Conservation (phyloP, 1,139 yeast species). For the Debaryomyces fabryi region DNA sequence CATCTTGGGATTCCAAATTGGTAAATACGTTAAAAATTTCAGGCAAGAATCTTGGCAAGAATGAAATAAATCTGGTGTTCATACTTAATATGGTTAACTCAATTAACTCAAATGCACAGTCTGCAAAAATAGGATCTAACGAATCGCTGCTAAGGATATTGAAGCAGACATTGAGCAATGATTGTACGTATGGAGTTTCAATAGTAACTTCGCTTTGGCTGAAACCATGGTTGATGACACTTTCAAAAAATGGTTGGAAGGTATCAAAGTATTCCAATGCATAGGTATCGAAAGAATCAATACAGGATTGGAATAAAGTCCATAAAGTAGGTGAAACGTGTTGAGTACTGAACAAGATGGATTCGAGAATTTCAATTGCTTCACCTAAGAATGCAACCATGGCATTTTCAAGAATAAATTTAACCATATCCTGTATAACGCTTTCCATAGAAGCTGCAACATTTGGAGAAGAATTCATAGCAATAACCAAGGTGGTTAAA, state of each 20-base stretch:
- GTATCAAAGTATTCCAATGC: slow-evolving; percentile 55
- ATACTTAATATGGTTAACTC: slow-evolving; percentile 45
- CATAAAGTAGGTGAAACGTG: slow-evolving; percentile 50
- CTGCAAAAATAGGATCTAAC: slow-evolving; percentile 47
- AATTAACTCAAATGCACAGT: slow-evolving; percentile 42
- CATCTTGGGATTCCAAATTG: slow-evolving; percentile 39
- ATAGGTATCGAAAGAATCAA: slow-evolving; percentile 54
- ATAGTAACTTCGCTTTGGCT: slow-evolving; percentile 33
- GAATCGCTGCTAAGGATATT: slow-evolving; percentile 36
- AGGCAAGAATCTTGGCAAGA: slow-evolving; percentile 39
- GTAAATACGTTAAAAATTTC: slow-evolving; percentile 42
- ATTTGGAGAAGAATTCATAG: slow-evolving; percentile 52
- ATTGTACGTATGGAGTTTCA: slow-evolving; percentile 43
- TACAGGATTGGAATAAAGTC: slow-evolving; percentile 45
- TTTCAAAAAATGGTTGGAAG: slow-evolving; percentile 53
- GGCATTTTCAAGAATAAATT: slow-evolving; percentile 52
- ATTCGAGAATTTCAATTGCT: slow-evolving; percentile 53
- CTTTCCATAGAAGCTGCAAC: slow-evolving; percentile 46
- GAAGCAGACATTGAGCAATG: slow-evolving; percentile 42
- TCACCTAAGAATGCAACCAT: slow-evolving; percentile 51
- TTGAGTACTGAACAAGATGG: slow-evolving; percentile 45
- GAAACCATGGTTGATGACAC: slow-evolving; percentile 52
- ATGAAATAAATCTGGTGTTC: slow-evolving; percentile 34
- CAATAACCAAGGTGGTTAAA: slow-evolving; percentile 52
- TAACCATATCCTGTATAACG: slow-evolving; percentile 43